phyloP scores from a whole-genome alignment of 495 filamentous ascomycete species.

The Penicillium parvum region DNA sequence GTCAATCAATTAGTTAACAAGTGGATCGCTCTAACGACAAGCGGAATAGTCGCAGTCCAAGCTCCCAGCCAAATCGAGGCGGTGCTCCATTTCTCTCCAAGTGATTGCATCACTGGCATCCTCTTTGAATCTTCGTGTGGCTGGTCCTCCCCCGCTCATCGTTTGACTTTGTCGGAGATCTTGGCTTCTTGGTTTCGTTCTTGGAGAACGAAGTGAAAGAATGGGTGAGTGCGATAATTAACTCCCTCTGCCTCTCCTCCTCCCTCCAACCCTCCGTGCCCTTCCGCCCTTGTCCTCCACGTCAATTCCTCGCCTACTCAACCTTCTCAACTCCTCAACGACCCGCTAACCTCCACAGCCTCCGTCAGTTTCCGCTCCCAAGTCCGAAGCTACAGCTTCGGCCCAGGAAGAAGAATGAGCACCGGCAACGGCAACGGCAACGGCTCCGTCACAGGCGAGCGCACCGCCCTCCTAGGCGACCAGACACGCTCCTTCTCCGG shows the following conservation, averaged over 20 bases:
- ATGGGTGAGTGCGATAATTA: slow-evolving; percentile 19
- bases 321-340: not conserved
- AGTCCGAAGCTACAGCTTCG: slow-evolving; percentile 34
- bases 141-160: slow-evolving; percentile 12
- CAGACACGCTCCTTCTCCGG: slow-evolving; percentile 18
- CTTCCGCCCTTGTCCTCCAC: not conserved
- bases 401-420: slow-evolving; percentile 31
- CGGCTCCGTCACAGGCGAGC: slow-evolving; percentile 29
- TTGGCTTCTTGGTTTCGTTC: slow-evolving; percentile 8
- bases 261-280: not conserved
- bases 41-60: too few species aligned
- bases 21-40: too few species aligned
- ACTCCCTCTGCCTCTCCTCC: slow-evolving; percentile 3
- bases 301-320: not conserved
- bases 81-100: slow-evolving; percentile 8
- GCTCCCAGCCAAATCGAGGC: slow-evolving; percentile 20
- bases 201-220: slow-evolving; percentile 1
- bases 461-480: slow-evolving; percentile 26
- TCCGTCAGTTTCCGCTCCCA: slow-evolving; percentile 26
- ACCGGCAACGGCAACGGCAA: too few species aligned
- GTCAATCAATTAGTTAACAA: too few species aligned
- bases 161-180: slow-evolving; percentile 12
- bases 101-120: too few species aligned
- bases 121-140: slow-evolving; percentile 18
- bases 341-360: slow-evolving; percentile 14